Evolutionary conservation across 169 alveolate species (phyloP).

Genomic region (Toxoplasma gondii): DNA sequence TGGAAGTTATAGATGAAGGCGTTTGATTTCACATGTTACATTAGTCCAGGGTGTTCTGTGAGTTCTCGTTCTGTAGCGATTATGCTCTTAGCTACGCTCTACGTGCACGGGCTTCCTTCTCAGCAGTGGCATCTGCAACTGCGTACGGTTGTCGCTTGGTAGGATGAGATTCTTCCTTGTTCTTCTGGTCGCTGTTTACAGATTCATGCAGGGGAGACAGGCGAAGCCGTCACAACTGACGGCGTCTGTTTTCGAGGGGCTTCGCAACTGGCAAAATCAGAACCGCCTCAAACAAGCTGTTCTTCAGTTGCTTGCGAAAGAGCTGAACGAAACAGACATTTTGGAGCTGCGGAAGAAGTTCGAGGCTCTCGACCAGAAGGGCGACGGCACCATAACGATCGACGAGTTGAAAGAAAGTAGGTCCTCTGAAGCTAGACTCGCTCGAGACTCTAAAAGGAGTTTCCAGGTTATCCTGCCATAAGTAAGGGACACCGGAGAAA

Average conservation of each 20-base stretch:
- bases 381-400: slow-evolving; percentile 68
- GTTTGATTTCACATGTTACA: no score
- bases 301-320: slow-evolving; percentile 68
- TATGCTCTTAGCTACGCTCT: no score
- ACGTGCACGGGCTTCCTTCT: no score
- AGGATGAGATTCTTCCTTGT: no score
- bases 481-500: no score
- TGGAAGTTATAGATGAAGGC: no score
- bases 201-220: not conserved
- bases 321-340: slow-evolving; percentile 64
- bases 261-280: slow-evolving; percentile 59
- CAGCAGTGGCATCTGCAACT: no score
- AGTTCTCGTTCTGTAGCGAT: no score
- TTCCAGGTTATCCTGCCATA: no score
- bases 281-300: slow-evolving; percentile 68
- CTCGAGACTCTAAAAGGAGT: no score
- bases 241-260: slow-evolving; percentile 63
- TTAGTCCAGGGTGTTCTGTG: no score
- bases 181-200: not conserved
- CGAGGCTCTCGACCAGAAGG: slow-evolving; percentile 69
- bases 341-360: slow-evolving; percentile 69
- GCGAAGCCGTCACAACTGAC: slow-evolving; percentile 30
- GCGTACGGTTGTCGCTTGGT: no score
- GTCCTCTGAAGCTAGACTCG: not conserved
- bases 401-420: slow-evolving; percentile 68